A percentile compares a stretch with the other conserved stretches of the same genome.
phyloP scores from a whole-genome alignment of 2,329 filamentous ascomycete species.

The Trichoderma afroharzianum region DNA sequence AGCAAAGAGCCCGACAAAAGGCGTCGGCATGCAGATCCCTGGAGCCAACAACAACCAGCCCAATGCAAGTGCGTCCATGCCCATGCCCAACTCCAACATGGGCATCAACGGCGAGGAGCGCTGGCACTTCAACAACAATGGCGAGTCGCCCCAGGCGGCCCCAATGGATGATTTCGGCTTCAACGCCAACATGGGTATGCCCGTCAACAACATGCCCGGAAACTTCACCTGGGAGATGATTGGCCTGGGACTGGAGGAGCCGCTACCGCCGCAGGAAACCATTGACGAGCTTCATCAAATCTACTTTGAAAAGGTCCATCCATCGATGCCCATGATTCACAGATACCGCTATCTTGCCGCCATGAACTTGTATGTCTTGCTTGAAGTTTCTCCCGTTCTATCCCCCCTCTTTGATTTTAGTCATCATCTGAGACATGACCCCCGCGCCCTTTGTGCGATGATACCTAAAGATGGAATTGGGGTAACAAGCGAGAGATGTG shows the following conservation, averaged over 20 bases:
- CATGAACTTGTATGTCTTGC: constrained; percentile 66
- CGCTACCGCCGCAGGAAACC: constrained; percentile 55
- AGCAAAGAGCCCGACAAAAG: constrained; percentile 30
- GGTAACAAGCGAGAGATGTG: neutral
- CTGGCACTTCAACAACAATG: constrained; percentile 53
- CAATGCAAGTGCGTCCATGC: constrained; percentile 27
- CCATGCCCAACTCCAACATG: constrained; percentile 44
- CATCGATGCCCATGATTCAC: constrained; percentile 84
- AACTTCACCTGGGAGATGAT: constrained; percentile 78
- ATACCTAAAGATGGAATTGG: neutral
- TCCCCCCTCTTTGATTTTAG: neutral
- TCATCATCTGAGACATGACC: neutral
- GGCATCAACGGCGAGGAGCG: constrained; percentile 47
- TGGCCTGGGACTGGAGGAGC: constrained; percentile 56
- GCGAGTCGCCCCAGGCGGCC: constrained; percentile 49
- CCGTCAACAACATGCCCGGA: constrained; percentile 47
- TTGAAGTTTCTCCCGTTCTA: neutral
- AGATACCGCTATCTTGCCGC: constrained; percentile 81
- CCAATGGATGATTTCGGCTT: constrained; percentile 58
- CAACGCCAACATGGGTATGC: constrained; percentile 46
- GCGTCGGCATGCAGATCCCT: constrained; percentile 28
- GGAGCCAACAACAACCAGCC: constrained; percentile 28
- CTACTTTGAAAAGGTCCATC: constrained; percentile 88
- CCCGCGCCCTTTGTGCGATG: neutral
- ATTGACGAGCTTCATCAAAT: constrained; percentile 86